Evolutionary conservation across 2,329 filamentous ascomycete genomes (phyloP).

Genomic region (Pseudomassariella vexata): DNA sequence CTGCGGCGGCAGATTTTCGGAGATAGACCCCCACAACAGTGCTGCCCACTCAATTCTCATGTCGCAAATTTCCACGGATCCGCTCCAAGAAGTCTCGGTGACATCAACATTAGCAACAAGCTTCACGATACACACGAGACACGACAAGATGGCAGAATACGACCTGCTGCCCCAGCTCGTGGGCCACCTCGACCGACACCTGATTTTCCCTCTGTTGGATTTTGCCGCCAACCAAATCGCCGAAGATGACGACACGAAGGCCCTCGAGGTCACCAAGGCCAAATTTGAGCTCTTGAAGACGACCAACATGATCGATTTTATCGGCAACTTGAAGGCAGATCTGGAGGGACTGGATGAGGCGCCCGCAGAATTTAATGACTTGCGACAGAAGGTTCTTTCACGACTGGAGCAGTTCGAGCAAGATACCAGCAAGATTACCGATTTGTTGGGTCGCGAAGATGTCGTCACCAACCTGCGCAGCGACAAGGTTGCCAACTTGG

Average conservation of each 20-base stretch:
- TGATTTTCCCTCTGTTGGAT: constrained; percentile 94
- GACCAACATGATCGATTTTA: constrained; percentile 99
- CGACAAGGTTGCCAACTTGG: constrained; percentile 98
- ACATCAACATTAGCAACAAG: constrained; percentile 26
- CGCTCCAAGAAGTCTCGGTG: constrained; percentile 3
- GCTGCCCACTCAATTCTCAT: too few species aligned
- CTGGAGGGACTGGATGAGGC: constrained; percentile 73
- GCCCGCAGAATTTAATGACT: constrained; percentile 80
- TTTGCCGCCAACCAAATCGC: constrained; percentile 80
- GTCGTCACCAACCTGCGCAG: constrained; percentile 87
- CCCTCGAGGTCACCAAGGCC: constrained; percentile 69
- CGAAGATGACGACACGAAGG: constrained; percentile 55
- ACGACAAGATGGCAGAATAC: constrained; percentile 58
- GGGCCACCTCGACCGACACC: constrained; percentile 86
- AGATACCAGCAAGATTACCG: constrained; percentile 82
- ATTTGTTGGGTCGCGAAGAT: constrained; percentile 79
- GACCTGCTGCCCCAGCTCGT: constrained; percentile 85
- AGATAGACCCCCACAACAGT: too few species aligned
- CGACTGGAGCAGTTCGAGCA: constrained; percentile 79
- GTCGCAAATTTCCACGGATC: constrained; percentile 4
- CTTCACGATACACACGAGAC: constrained; percentile 29
- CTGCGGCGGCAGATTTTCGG: too few species aligned
- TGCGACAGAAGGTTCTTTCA: constrained; percentile 82
- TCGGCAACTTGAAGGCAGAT: constrained; percentile 85
- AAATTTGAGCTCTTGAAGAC: constrained; percentile 93